Evolutionary conservation across 768 basidiomycete genomes (phyloP), one percentile per base, ranked within the genome.

Genomic region (Candolleomyces efflorescens): DNA sequence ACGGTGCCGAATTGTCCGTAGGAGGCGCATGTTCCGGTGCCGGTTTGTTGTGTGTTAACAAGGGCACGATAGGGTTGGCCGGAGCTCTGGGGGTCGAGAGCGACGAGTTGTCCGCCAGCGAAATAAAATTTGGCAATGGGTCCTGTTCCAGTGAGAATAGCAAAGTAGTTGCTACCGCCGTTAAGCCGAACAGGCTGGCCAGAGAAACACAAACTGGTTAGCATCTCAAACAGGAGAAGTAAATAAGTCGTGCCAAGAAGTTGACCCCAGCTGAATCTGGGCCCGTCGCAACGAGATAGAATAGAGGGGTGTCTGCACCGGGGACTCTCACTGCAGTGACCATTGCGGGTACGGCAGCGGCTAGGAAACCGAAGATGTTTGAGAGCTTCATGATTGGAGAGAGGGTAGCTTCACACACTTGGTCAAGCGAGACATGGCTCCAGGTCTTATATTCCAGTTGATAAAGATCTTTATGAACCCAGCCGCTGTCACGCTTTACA

Each of bases 101-200:
- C 63, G 0, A 63, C 57, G 36, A 73, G 63, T 5, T 47, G 49
- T 13, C 70, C 69, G 60, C 70, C 66, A 20, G 32, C 64, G 63
- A 75, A 74, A 63, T 73, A 73, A 60, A 72, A 70, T 54, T 63
- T 49, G 2, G 67, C 73, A 23, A 66, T 64, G 17, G 67, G 52
- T 3, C 66, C 71, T 13, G 53, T 62, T 23, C 68, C 70, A 2
- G 59, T 62, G 4, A 73, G 65, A 13, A 69, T 62, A 5, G 71
- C 51, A n/a, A 53, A 60, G 13, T 63, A 64, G 10, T 45, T 47
- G n/a, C 17, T 54, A 15, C 68, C 65, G 23, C 67, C 63, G n/a
- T 60, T 59, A 2, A 68, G 63, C 20, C 70, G 64, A 7, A 75
- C 24, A 12, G 71, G 70, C 73, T 75, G 32, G n/a, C 32, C n/a